phyloP scores from a whole-genome alignment of 306 rosid genomes.

The Cyclanthera cordifolia region DNA sequence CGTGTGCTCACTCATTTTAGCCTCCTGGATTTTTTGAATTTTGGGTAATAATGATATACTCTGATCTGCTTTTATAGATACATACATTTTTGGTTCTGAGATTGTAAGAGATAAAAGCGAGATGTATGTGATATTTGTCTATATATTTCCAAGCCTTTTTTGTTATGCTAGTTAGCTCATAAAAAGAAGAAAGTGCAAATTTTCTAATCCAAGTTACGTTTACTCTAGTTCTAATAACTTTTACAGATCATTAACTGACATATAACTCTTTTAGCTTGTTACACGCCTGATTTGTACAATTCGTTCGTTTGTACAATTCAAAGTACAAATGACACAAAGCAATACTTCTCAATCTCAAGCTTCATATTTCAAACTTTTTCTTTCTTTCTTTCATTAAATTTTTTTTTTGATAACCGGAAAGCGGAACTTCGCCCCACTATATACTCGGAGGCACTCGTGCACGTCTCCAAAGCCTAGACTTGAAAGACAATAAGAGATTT shows the following conservation, averaged over 20 bases:
- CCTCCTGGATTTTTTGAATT: not conserved
- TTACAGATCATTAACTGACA: not conserved
- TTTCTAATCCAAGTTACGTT: not conserved
- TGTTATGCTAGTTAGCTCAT: not conserved
- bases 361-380: too few relatives aligned
- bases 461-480: too few relatives aligned
- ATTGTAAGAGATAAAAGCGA: not conserved
- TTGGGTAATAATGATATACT: not conserved
- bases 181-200: not conserved
- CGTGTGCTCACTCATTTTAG: not conserved
- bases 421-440: too few relatives aligned
- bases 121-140: not conserved
- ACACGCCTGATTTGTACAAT: not conserved
- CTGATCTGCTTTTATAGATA: not conserved
- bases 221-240: not conserved
- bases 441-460: too few relatives aligned
- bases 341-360: not conserved
- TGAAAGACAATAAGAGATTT: too few relatives aligned
- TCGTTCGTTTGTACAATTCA: not conserved
- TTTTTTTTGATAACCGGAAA: too few relatives aligned
- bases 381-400: too few relatives aligned
- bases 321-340: not conserved
- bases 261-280: not conserved
- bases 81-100: not conserved
- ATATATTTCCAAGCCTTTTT: not conserved